A percentile compares a stretch with the other conserved stretches of the same genome.
These are phyloP conservation scores for Tranzscheliella williamsii DNA, from an alignment of 1,284 basidiomycete species.

Conservation along the genomic window DNA sequence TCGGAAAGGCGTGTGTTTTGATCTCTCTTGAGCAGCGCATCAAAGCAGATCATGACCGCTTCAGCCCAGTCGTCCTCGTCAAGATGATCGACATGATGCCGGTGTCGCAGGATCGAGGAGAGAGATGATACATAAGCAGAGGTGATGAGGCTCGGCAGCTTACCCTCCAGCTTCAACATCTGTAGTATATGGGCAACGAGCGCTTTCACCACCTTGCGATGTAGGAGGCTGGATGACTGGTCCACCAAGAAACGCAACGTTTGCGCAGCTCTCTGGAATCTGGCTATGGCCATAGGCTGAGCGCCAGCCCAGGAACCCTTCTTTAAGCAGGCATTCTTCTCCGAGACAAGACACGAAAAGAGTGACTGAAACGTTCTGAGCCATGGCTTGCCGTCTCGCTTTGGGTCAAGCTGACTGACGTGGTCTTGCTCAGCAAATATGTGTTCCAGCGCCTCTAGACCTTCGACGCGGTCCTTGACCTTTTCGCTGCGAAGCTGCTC, in stretches of 20 bases:
- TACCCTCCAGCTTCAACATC: conserved; percentile 67
- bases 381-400: conserved; percentile 68
- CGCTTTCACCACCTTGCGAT: conserved; percentile 66
- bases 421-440: conserved; percentile 68
- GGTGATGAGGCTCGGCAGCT: conserved; percentile 70
- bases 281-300: conserved; percentile 64
- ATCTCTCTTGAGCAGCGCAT: conserved; percentile 32
- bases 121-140: conserved; percentile 81
- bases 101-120: conserved; percentile 68
- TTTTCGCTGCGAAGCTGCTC: conserved; percentile 64
- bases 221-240: conserved; percentile 67
- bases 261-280: conserved; percentile 71
- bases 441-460: conserved; percentile 67
- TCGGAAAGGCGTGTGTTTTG: conserved; percentile 1
- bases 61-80: conserved; percentile 71
- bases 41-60: conserved; percentile 73
- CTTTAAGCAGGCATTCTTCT: conserved; percentile 68
- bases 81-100: conserved; percentile 78
- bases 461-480: conserved; percentile 74
- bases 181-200: conserved; percentile 73
- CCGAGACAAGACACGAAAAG: conserved; percentile 70
- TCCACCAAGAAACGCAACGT: conserved; percentile 74
- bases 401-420: conserved; percentile 66
- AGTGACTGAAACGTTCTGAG: conserved; percentile 73
- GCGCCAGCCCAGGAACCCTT: conserved; percentile 63